Evolutionary conservation across 495 filamentous ascomycete genomes (phyloP).

Genomic region (Daldinia caldariorum): DNA sequence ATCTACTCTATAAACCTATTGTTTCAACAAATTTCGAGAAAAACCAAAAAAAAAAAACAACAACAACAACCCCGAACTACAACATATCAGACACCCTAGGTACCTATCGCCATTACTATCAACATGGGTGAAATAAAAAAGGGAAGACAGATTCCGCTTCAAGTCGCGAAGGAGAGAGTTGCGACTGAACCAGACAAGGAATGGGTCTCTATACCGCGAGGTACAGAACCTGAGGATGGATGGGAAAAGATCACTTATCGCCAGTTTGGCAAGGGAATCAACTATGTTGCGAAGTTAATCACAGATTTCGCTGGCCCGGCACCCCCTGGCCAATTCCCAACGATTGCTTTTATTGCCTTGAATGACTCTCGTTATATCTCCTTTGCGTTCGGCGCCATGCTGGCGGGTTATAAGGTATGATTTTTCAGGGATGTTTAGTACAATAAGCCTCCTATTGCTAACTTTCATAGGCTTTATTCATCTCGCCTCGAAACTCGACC

Average conservation of each 20-base stretch:
- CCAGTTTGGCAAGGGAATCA: conserved; percentile 59
- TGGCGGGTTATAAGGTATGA: conserved; percentile 44
- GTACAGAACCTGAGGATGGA: conserved; percentile 51
- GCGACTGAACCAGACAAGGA: conserved; percentile 48
- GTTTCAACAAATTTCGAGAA: not conserved
- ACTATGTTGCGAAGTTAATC: conserved; percentile 60
- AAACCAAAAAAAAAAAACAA: no score
- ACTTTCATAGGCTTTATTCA: conserved; percentile 47
- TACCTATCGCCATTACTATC: not conserved
- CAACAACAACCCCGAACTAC: conserved; percentile 7
- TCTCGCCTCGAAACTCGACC: conserved; percentile 45
- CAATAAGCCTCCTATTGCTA: not conserved
- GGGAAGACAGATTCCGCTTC: conserved; percentile 49
- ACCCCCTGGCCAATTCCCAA: conserved; percentile 41
- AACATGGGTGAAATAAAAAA: conserved; percentile 14
- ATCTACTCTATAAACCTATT: not conserved
- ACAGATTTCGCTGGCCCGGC: conserved; percentile 49
- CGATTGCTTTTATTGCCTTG: conserved; percentile 56
- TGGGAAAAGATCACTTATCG: conserved; percentile 58
- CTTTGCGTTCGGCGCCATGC: conserved; percentile 53
- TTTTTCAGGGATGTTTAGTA: not conserved
- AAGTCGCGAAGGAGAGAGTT: conserved; percentile 61
- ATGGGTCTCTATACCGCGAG: conserved; percentile 50
- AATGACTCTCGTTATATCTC: conserved; percentile 58
- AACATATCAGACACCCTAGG: not conserved